Base-by-base conservation (phyloP, 1,139 yeast genomes). In the Magnusiomyces paraingens region DNA sequence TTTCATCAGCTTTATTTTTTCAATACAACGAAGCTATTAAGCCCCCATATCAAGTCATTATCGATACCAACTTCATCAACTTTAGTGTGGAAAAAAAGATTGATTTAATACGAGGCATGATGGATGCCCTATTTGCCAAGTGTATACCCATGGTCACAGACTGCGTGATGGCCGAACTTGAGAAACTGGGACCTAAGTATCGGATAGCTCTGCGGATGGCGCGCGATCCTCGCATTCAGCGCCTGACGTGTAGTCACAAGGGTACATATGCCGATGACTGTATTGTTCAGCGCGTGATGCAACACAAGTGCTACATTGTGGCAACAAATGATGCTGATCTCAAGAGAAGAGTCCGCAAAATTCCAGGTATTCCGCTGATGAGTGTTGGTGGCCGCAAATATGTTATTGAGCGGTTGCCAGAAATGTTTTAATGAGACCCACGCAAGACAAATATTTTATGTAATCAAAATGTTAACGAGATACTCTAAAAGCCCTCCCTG, bases 181-280 rank as follows among this genome's bases (percentile, higher is more conserved):
- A 93, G 67, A 93, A 94, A 69, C 76, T 93, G 57, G 99, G 99
- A 0, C 95, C 96, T 29, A 89, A 85, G 67, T 93, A 87, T 70
- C 78, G 98, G 67, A 93, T 93, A 60, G 99, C 99, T 0, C 76
- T 93, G 60, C 83, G 86, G 59, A 75, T 93, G 66, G 99, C 99
- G 39, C 85, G 89, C 63, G 99, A 93, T 66, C 97, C 97, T 47
- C 77, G 98, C 64, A 86, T 93, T 49, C 81, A 88, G 66, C 77
- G 98, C 58, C 76, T 93, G 49, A 87, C 84, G 46, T 93, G 99
- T 67, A 78, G 94, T 18, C 99, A 93, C 66, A 86, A 84, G 62
- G 99, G 99, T 18, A 93, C 96, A 0, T 93, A 93, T 75, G 99
- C 99, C 36, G 99, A 93, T 81, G 99, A 93, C 71, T 93, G 99